These are phyloP conservation scores for Microascus cirrosus DNA, from an alignment of 2,329 filamentous ascomycete species.

Conservation along the genomic window DNA sequence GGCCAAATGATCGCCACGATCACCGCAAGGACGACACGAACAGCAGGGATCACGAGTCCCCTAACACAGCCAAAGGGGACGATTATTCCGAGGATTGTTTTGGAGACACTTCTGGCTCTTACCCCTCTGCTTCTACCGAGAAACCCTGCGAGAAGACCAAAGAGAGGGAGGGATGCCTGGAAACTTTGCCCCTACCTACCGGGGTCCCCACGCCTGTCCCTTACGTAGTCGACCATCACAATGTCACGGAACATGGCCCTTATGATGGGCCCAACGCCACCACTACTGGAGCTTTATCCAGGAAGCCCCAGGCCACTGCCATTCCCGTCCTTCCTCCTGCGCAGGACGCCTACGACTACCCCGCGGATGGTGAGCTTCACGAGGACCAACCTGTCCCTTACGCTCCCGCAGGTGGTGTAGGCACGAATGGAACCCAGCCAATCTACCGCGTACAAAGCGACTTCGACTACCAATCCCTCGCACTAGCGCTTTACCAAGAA, in stretches of 20 bases:
- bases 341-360: conserved; percentile 56
- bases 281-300: conserved; percentile 58
- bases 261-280: conserved; percentile 53
- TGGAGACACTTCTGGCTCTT: too few species aligned
- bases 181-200: background rate
- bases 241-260: conserved; percentile 57
- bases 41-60: background rate
- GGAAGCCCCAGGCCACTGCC: conserved; percentile 41
- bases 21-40: background rate
- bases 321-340: conserved; percentile 47
- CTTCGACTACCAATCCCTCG: conserved; percentile 72
- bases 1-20: background rate
- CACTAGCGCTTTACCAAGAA: conserved; percentile 67
- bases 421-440: conserved; percentile 66
- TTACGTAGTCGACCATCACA: conserved; percentile 10
- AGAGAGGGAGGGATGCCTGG: background rate
- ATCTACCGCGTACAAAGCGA: conserved; percentile 71
- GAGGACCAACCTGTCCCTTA: conserved; percentile 61
- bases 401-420: conserved; percentile 59
- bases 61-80: background rate
- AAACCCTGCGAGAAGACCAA: background rate
- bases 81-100: background rate
- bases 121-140: background rate
- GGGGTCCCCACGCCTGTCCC: background rate
- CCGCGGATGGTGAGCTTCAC: conserved; percentile 57